Evolutionary conservation across 2,329 filamentous ascomycete species (phyloP).

Genomic region (Hypomyces rosellus): DNA sequence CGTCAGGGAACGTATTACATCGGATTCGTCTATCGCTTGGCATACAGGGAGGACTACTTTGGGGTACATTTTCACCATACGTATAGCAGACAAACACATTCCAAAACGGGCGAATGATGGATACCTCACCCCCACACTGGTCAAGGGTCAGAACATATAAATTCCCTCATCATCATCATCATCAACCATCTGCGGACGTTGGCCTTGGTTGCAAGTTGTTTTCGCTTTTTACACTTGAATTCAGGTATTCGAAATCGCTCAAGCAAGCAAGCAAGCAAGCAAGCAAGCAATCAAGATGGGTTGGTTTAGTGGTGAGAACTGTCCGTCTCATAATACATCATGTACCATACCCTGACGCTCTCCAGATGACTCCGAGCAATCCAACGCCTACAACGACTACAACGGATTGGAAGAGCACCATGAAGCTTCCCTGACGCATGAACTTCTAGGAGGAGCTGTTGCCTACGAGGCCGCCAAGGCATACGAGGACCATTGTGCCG

Average conservation of each 20-base stretch:
- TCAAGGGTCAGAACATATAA: too few species aligned
- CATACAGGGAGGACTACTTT: too few species aligned
- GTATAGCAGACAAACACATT: too few species aligned
- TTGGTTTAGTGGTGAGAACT: constrained; percentile 16
- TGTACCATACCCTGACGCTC: background rate
- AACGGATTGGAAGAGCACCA: constrained; percentile 17
- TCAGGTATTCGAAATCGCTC: background rate
- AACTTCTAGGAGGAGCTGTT: constrained; percentile 25
- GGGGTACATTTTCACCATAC: too few species aligned
- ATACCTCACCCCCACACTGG: too few species aligned
- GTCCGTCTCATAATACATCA: background rate
- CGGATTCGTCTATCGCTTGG: too few species aligned
- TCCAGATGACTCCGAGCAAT: constrained; percentile 17
- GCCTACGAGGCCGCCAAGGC: constrained; percentile 27
- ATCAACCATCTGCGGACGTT: too few species aligned
- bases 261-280: constrained; percentile 2
- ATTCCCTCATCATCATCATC: too few species aligned
- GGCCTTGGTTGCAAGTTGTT: too few species aligned
- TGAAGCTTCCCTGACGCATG: constrained; percentile 26
- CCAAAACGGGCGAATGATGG: too few species aligned
- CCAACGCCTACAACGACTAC: constrained; percentile 22
- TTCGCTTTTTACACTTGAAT: background rate
- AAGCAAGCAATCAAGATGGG: constrained; percentile 14
- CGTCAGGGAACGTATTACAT: too few species aligned
- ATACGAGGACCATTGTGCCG: constrained; percentile 23